Conservation (phyloP, 768 basidiomycete genomes). For the Kwoniella shandongensis region DNA sequence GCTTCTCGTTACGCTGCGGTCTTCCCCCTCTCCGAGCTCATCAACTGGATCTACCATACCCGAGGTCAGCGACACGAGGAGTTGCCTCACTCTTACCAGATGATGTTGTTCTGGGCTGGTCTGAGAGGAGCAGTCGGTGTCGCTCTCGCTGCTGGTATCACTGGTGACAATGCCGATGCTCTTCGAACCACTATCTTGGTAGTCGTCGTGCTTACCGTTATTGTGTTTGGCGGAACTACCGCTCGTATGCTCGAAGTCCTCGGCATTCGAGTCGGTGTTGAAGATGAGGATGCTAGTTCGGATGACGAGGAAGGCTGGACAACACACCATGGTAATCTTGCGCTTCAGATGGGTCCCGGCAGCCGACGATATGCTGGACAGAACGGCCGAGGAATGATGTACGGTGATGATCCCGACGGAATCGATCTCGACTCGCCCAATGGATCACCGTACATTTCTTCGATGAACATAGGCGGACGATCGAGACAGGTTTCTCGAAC, state of each 20-base stretch:
- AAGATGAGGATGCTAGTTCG: slow-evolving; percentile 74
- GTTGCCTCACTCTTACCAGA: slow-evolving; percentile 94
- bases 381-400: slow-evolving; percentile 38
- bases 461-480: slow-evolving; percentile 4
- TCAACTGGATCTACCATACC: slow-evolving; percentile 88
- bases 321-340: slow-evolving; percentile 39
- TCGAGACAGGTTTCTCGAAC: slow-evolving; percentile 10
- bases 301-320: slow-evolving; percentile 56
- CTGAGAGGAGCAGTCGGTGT: slow-evolving; percentile 96
- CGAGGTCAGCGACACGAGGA: slow-evolving; percentile 86
- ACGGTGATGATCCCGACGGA: slow-evolving; percentile 44
- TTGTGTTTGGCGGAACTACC: slow-evolving; percentile 96
- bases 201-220: slow-evolving; percentile 89
- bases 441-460: slow-evolving; percentile 38
- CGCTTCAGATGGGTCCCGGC: slow-evolving; percentile 43
- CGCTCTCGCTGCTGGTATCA: slow-evolving; percentile 92
- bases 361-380: slow-evolving; percentile 41
- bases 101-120: slow-evolving; percentile 99
- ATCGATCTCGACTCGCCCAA: slow-evolving; percentile 34
- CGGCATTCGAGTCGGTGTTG: slow-evolving; percentile 92
- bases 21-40: slow-evolving; percentile 88
- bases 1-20: slow-evolving; percentile 95
- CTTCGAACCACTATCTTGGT: slow-evolving; percentile 90
- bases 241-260: slow-evolving; percentile 93
- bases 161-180: slow-evolving; percentile 86